A percentile compares a stretch with the other conserved stretches of the same genome.
These are phyloP conservation scores for Sclerotinia borealis DNA, from an alignment of 2,329 filamentous ascomycete genomes.

Conservation along the genomic window DNA sequence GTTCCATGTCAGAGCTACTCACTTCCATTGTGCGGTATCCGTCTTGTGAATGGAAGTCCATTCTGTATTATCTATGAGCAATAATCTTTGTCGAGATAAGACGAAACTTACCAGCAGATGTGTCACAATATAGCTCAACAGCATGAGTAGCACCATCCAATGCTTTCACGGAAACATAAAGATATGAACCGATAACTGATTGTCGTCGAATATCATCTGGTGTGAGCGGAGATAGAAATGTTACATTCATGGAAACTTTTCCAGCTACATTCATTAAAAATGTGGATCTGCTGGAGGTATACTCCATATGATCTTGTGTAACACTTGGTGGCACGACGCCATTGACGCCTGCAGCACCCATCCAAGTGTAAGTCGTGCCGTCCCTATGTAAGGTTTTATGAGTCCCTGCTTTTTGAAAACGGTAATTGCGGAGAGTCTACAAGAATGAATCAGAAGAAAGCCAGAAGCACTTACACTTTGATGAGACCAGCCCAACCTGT, in stretches of 20 bases:
- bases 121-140: conserved; percentile 67
- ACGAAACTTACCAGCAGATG: conserved; percentile 53
- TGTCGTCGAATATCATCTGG: conserved; percentile 61
- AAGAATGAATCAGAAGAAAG: not conserved
- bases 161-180: conserved; percentile 57
- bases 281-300: conserved; percentile 65
- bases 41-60: conserved; percentile 59
- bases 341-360: conserved; percentile 47
- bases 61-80: conserved; percentile 42
- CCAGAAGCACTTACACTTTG: conserved; percentile 39
- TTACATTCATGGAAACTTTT: conserved; percentile 58
- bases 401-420: not conserved
- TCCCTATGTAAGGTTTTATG: conserved; percentile 36
- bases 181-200: conserved; percentile 65
- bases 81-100: not conserved
- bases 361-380: conserved; percentile 57
- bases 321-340: conserved; percentile 42
- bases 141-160: conserved; percentile 56
- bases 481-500: conserved; percentile 67
- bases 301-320: conserved; percentile 58
- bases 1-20: conserved; percentile 50
- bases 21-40: conserved; percentile 54
- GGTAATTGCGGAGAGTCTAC: too few relatives aligned
- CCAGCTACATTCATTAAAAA: conserved; percentile 61
- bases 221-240: conserved; percentile 66